Evolutionary conservation across 805 yeast species (phyloP).

Genomic region (Candida schatavii): DNA sequence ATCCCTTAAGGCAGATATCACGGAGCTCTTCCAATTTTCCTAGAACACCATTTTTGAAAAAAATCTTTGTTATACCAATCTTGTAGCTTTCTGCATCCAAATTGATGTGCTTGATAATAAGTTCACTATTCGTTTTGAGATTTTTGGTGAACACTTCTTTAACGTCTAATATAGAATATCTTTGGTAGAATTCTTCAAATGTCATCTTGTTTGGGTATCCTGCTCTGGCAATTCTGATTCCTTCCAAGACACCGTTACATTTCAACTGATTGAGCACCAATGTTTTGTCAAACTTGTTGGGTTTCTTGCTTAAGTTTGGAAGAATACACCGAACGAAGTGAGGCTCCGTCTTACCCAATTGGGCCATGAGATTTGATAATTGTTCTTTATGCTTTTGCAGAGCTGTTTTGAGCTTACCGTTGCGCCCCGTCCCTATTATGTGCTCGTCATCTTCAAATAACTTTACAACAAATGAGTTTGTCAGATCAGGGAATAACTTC

Average conservation of each 20-base stretch:
- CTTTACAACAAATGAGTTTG: slow-evolving; percentile 50
- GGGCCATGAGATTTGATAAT: slow-evolving; percentile 64
- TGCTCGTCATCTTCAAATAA: slow-evolving; percentile 48
- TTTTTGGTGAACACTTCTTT: slow-evolving; percentile 44
- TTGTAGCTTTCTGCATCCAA: slow-evolving; percentile 60
- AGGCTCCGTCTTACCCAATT: slow-evolving; percentile 79
- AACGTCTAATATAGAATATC: slow-evolving; percentile 67
- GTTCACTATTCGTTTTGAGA: slow-evolving; percentile 65
- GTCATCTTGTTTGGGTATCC: slow-evolving; percentile 94
- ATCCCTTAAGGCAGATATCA: slow-evolving; percentile 56
- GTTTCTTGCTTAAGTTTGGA: slow-evolving; percentile 76
- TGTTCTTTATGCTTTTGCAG: slow-evolving; percentile 90
- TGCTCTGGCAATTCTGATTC: slow-evolving; percentile 93
- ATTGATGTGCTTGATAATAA: slow-evolving; percentile 59
- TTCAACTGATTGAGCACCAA: slow-evolving; percentile 85
- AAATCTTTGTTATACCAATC: slow-evolving; percentile 69
- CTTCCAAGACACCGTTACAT: slow-evolving; percentile 97
- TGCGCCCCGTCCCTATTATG: slow-evolving; percentile 37
- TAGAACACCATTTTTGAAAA: slow-evolving; percentile 73
- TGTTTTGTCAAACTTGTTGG: slow-evolving; percentile 67
- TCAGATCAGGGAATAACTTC: slow-evolving; percentile 56
- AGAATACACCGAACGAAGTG: slow-evolving; percentile 95
- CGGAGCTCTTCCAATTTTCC: slow-evolving; percentile 77
- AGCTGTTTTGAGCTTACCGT: slow-evolving; percentile 51
- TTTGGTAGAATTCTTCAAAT: slow-evolving; percentile 71